phyloP scores from a whole-genome alignment of 2,329 filamentous ascomycete genomes.

The Emergomyces orientalis region DNA sequence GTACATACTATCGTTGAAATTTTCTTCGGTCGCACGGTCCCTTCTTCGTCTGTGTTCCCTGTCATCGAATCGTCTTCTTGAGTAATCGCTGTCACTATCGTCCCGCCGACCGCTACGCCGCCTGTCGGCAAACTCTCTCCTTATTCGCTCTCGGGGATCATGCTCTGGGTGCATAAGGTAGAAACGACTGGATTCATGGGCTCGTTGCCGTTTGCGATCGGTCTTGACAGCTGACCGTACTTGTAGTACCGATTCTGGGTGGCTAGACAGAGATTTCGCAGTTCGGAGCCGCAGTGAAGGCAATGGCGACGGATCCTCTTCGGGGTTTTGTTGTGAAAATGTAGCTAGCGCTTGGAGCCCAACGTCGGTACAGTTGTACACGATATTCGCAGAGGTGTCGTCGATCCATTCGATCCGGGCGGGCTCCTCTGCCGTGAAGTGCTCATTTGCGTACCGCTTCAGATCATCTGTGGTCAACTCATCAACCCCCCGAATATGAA shows the following conservation, averaged over 20 bases:
- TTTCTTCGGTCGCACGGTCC: constrained; percentile 43
- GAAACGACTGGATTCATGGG: constrained; percentile 73
- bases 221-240: constrained; percentile 63
- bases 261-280: constrained; percentile 58
- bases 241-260: constrained; percentile 59
- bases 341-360: constrained; percentile 47
- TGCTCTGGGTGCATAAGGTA: constrained; percentile 87
- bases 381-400: constrained; percentile 77
- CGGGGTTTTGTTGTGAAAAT: constrained; percentile 33
- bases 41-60: constrained; percentile 41
- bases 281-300: constrained; percentile 55
- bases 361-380: constrained; percentile 54
- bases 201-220: constrained; percentile 72
- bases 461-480: constrained; percentile 72
- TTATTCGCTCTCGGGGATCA: constrained; percentile 65
- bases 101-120: constrained; percentile 31
- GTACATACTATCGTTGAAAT: constrained; percentile 71
- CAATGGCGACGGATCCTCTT: constrained; percentile 36
- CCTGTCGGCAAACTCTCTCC: constrained; percentile 44
- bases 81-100: constrained; percentile 35
- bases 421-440: constrained; percentile 50
- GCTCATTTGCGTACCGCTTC: constrained; percentile 60
- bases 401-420: constrained; percentile 85
- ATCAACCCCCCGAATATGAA: constrained; percentile 79
- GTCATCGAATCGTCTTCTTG: constrained; percentile 51